phyloP scores from a whole-genome alignment of 257 asterid species.

The Solanum medicagineum region DNA sequence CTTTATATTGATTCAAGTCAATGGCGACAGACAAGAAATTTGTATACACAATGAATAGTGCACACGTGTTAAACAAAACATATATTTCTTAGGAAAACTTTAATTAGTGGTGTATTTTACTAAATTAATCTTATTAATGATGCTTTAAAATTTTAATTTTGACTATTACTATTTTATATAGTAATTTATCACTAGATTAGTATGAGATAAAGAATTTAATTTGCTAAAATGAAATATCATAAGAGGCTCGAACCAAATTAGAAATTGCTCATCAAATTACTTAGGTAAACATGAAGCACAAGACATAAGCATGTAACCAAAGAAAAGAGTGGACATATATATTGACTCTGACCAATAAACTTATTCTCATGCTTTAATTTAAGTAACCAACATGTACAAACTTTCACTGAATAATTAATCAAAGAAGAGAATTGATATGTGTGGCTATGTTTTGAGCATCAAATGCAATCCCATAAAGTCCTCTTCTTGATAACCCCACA shows the following conservation, averaged over 20 bases:
- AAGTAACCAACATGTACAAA: neutral
- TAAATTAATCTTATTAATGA: too few relatives aligned
- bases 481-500: slow-evolving; percentile 46
- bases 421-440: slow-evolving; percentile 23
- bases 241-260: neutral
- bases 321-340: neutral
- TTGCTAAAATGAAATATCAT: too few relatives aligned
- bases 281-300: neutral
- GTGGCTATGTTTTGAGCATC: slow-evolving; percentile 60
- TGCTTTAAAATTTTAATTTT: too few relatives aligned
- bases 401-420: neutral
- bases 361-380: neutral
- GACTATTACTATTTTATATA: too few relatives aligned
- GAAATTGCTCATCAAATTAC: neutral
- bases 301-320: neutral
- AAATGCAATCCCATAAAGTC: slow-evolving; percentile 45
- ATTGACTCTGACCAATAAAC: neutral
- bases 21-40: neutral
- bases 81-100: too few relatives aligned
- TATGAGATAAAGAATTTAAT: too few relatives aligned
- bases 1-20: neutral
- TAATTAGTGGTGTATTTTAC: too few relatives aligned
- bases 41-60: neutral
- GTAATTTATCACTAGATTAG: too few relatives aligned
- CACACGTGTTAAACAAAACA: neutral